Evolutionary conservation across 805 yeast species (phyloP), one percentile per base, ranked within the genome.

Genomic region (Kluyveromyces wickerhamii): DNA sequence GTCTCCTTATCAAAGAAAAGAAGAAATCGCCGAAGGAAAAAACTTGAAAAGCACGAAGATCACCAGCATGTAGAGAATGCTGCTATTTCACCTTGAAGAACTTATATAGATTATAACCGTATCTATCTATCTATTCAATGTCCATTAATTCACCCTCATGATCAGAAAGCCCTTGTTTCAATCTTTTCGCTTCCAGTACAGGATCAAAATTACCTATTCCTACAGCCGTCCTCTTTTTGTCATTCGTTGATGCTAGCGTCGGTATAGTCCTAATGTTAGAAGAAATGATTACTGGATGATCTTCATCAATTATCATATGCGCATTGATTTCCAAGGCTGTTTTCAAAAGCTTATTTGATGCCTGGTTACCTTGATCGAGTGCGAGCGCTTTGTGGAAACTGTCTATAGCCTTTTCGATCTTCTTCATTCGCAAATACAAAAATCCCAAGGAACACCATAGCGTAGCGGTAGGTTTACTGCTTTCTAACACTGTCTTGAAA

Each of bases 321-420:
- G 53, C 47, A 53, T 79, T 80, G 19, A 70, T 63, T 40, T 79
- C 87, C 32, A 81, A 60, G 3, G 97, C 96, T 42, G 94, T 71
- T 44, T 74, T 74, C 40, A 92, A 62, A 29, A 92, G 59, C 49
- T 89, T 96, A 8, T 75, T 65, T 0, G 96, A 92, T 12, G 87
- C 80, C 0, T 89, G 81, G 53, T 89, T 95, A 27, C 76, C 71
- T 1, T 95, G 88, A 7, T 75, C 60, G 3, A 88, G 60, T 0
- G 94, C 82, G 36, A 92, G 63, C 0, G 96, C 89, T 46, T 74
- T 77, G 53, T 89, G 96, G 35, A 92, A 63, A 20, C 71, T 66
- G 42, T 79, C 82, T 24, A 89, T 77, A 0, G 96, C 89, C 43
- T 73, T 74, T 33, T 67, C 65, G 15, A 67, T 48, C 36, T 78